phyloP scores from a whole-genome alignment of 2,329 filamentous ascomycete genomes.

The Chalara sp. region DNA sequence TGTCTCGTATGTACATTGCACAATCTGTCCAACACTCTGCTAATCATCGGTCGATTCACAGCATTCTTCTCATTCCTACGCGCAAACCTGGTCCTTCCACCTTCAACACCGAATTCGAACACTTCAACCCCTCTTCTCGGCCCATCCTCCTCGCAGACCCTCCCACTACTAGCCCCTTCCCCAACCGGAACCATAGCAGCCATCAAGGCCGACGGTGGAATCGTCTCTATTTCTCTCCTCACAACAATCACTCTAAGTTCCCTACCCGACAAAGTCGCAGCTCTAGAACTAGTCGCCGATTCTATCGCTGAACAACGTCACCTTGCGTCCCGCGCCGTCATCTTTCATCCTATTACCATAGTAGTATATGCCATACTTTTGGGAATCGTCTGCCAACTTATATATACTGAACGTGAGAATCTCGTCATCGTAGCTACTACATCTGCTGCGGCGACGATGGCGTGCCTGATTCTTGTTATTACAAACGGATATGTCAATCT shows the following conservation, averaged over 20 bases:
- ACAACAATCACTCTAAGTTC: slow-evolving; percentile 50
- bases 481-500: slow-evolving; percentile 45
- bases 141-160: slow-evolving; percentile 37
- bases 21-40: no score
- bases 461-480: no score
- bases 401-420: slow-evolving; percentile 37
- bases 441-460: slow-evolving; percentile 54
- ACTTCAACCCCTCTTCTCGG: slow-evolving; percentile 58
- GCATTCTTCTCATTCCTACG: no score
- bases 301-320: slow-evolving; percentile 78
- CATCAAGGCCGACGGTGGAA: slow-evolving; percentile 25
- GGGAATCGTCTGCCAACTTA: slow-evolving; percentile 36
- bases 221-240: slow-evolving; percentile 52
- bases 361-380: slow-evolving; percentile 39
- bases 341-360: slow-evolving; percentile 46
- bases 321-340: slow-evolving; percentile 26
- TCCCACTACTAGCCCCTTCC: slow-evolving; percentile 30
- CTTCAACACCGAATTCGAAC: slow-evolving; percentile 42
- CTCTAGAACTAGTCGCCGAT: slow-evolving; percentile 70
- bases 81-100: no score
- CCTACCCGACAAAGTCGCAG: slow-evolving; percentile 56
- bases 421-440: slow-evolving; percentile 50
- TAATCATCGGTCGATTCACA: no score
- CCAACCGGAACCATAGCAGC: slow-evolving; percentile 30
- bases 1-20: no score